Evolutionary conservation across 768 basidiomycete species (phyloP).

Genomic region (Scleroderma bovista): DNA sequence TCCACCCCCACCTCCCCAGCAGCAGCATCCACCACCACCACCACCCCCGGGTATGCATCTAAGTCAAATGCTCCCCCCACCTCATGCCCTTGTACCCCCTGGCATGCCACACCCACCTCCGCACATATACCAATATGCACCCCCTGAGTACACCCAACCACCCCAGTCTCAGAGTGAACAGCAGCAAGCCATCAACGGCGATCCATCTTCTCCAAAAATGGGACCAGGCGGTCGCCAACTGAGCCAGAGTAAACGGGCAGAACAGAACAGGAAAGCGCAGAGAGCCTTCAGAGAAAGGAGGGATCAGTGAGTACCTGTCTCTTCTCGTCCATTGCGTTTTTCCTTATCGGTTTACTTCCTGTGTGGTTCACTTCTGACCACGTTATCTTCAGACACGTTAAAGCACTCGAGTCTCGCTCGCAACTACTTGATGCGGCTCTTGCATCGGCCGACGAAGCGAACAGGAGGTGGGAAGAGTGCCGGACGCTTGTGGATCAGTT

Average conservation of each 20-base stretch:
- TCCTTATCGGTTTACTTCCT: no score
- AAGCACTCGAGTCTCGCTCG: conserved; percentile 80
- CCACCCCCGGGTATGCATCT: conserved; percentile 32
- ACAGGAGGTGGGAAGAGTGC: conserved; percentile 86
- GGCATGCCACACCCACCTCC: conserved; percentile 25
- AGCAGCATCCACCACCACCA: conserved; percentile 34
- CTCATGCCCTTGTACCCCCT: conserved; percentile 44
- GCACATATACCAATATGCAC: conserved; percentile 31
- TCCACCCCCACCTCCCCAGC: conserved; percentile 12
- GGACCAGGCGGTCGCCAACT: conserved; percentile 44
- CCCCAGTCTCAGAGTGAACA: conserved; percentile 19
- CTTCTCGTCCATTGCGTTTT: no score
- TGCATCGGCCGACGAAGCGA: conserved; percentile 82
- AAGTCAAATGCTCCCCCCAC: conserved; percentile 52
- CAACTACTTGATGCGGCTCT: conserved; percentile 82
- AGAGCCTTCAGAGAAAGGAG: conserved; percentile 85
- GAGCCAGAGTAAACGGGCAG: conserved; percentile 81
- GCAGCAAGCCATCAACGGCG: conserved; percentile 23
- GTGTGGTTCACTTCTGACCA: no score
- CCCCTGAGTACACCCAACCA: conserved; percentile 27
- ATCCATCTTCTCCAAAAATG: conserved; percentile 1
- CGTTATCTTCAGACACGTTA: conserved; percentile 59
- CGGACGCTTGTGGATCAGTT: conserved; percentile 86
- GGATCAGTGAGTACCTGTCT: conserved; percentile 59
- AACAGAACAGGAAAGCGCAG: conserved; percentile 93